Evolutionary conservation across 208 protist genomes (phyloP), one percentile per base, ranked within the genome.

Genomic region (Crithidia sp.): DNA sequence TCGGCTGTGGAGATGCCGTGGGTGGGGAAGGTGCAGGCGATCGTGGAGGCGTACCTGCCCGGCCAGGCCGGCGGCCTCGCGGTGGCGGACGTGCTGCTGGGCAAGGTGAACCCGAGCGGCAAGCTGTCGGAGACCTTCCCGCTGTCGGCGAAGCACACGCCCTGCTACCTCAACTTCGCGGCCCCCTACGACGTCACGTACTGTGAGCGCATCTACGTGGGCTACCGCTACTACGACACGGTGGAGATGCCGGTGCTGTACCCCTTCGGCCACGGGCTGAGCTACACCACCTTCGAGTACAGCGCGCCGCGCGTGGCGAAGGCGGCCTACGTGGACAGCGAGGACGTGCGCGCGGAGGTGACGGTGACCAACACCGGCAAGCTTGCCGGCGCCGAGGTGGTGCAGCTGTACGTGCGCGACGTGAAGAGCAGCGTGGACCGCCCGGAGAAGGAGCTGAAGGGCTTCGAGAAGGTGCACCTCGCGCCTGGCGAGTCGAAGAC

Each of bases 231-330:
- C 57, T 61, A 61, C 57, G 57, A 61, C 19, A 61, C 19, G 57
- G 17, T 13, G 17, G 12, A 28, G 12, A 44, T 61, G 57, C 17
- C 19, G 6, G 12, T 61, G 57, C 19, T 61, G 57, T 61, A 41
- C 57, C 57, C 47, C 28, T 54, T 49, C 61, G 47, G 61, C 61
- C 61, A 67, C 57, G 57, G 57, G 6, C 57, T 61, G 57, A 61
- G 57, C 57, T 61, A 61, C 57, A 61, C 57, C 57, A 61, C 57
- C 17, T 61, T 61, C 57, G 57, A 61, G 57, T 61, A 61, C 57
- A 44, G 57, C 39, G 57, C 57, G 39, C 57, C 57, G 57, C 28
- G 57, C 57, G 57, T 44, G 57, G 57, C 37, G 57, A 61, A 61
- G 57, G 57, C 57, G 6, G 28, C 57, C 17, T 61, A 61, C 57